Evolutionary conservation across 108 stramenopile genomes (phyloP), one percentile per base, ranked within the genome.

Genomic region (Discostella stelligeroides): DNA sequence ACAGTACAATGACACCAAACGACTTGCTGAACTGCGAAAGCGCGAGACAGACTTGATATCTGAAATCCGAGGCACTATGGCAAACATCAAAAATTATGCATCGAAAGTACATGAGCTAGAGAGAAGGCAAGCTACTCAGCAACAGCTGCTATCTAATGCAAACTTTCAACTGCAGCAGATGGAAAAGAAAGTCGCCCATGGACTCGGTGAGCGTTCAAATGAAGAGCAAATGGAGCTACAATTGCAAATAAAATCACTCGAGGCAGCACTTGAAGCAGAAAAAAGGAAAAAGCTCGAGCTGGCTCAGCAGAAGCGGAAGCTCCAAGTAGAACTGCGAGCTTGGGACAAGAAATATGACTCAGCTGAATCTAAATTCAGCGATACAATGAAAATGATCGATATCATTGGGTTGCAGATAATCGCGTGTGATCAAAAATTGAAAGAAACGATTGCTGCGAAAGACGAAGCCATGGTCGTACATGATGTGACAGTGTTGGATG

Each of bases 121-220:
- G 40, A 55, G 48, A 14, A 86, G 92, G 62, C 54, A 68, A 43
- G 40, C 73, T 28, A 67, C 86, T n/a, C 94, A 95, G 68, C 67
- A 84, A 57, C 92, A 93, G 84, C 81, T 95, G 10, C 49, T 93
- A 34, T 88, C 90, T 75, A 85, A 84, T 51, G 90, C 88, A 29
- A 92, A 91, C 77, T 93, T 92, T 68, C 87, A 95, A 78, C 88
- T 93, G 17, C 87, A 92, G 69, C 86, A 86, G 59, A 87, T 90
- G 74, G 92, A 91, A 69, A 70, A 85, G 48, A 91, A 92, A 56
- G 84, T 95, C 27, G 90, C 92, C 8, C 84, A 90, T n/a, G 94
- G 87, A 50, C 80, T 87, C 29, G 94, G 94, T 15, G 84, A 88
- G 66, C 76, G 90, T 9, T 81, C 83, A 14, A 88, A 90, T 66